These are phyloP conservation scores for Crithidia brevicula DNA, from an alignment of 208 protist genomes.

Conservation along the genomic window DNA sequence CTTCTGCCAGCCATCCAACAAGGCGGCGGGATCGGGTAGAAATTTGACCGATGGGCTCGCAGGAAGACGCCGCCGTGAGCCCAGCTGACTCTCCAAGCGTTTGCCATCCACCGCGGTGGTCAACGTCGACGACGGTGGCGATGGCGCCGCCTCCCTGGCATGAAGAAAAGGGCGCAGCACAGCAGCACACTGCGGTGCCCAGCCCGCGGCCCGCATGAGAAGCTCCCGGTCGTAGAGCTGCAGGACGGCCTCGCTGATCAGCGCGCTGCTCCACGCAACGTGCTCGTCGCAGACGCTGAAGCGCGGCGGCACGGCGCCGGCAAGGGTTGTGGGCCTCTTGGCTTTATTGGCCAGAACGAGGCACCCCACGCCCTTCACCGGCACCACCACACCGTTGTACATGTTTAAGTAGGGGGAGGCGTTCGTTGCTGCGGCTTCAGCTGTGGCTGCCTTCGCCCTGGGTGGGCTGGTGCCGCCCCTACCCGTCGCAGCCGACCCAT, in stretches of 20 bases:
- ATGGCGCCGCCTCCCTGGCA: not conserved
- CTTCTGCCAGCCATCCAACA: constrained; percentile 8
- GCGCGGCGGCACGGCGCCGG: constrained; percentile 2
- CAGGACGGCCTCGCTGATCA: constrained; percentile 62
- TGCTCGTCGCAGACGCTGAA: constrained; percentile 76
- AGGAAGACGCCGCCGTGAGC: not conserved
- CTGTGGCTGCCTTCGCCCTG: constrained; percentile 2
- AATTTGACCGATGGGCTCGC: not conserved
- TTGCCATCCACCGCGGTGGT: constrained; percentile 8
- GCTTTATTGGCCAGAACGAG: constrained; percentile 71
- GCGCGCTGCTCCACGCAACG: constrained; percentile 64
- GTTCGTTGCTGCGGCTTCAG: not conserved
- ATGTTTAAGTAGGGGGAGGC: constrained; percentile 32
- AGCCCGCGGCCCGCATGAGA: constrained; percentile 42
- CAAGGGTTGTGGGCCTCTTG: not conserved
- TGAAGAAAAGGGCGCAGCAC: constrained; percentile 34
- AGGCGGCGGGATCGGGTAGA: not conserved
- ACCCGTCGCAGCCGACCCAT: no score
- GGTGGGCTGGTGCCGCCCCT: not conserved
- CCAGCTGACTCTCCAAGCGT: not conserved
- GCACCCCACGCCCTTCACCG: constrained; percentile 63
- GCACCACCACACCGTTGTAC: constrained; percentile 54
- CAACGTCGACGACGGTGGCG: no score
- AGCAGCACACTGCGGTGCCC: constrained; percentile 32
- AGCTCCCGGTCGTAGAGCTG: constrained; percentile 54